phyloP scores from a whole-genome alignment of 805 yeast genomes.

The Yarrowia sp. region DNA sequence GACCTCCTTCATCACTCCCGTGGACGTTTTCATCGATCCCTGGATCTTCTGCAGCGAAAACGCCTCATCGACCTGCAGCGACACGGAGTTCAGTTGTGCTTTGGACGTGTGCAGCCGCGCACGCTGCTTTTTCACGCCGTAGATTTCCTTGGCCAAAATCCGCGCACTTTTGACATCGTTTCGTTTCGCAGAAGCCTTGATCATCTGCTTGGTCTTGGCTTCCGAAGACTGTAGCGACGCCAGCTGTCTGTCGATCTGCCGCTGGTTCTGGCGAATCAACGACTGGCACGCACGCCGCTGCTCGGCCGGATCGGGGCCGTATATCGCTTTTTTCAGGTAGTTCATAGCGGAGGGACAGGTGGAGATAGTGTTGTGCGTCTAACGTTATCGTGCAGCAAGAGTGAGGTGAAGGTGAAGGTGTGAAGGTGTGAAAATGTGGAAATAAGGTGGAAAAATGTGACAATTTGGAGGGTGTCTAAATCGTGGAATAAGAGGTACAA shows the following conservation, averaged over 20 bases:
- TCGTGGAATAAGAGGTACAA: no score
- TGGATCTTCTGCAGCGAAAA: conserved; percentile 84
- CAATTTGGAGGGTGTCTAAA: no score
- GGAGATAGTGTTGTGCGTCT: conserved; percentile 24
- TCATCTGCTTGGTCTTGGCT: conserved; percentile 77
- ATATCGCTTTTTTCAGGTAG: conserved; percentile 80
- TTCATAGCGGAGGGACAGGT: conserved; percentile 65
- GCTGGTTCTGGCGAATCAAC: conserved; percentile 79
- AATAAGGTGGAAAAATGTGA: no score
- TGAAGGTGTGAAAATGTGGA: not conserved
- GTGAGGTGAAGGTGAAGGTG: no score
- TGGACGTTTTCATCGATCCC: conserved; percentile 77
- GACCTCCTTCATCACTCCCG: conserved; percentile 87
- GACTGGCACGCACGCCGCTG: conserved; percentile 78
- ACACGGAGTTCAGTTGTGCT: conserved; percentile 84
- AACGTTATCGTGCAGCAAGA: conserved; percentile 12
- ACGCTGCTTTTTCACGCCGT: conserved; percentile 74
- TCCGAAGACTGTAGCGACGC: conserved; percentile 64
- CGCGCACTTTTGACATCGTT: conserved; percentile 78
- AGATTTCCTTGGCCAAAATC: conserved; percentile 81
- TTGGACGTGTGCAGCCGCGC: conserved; percentile 76
- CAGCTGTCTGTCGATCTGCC: conserved; percentile 84
- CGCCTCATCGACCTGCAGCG: conserved; percentile 89
- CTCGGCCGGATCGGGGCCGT: conserved; percentile 96
- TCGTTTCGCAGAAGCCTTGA: conserved; percentile 75